These are phyloP conservation scores for Tetrahymena elliotti DNA, from an alignment of 73 alveolate genomes.

Conservation along the genomic window DNA sequence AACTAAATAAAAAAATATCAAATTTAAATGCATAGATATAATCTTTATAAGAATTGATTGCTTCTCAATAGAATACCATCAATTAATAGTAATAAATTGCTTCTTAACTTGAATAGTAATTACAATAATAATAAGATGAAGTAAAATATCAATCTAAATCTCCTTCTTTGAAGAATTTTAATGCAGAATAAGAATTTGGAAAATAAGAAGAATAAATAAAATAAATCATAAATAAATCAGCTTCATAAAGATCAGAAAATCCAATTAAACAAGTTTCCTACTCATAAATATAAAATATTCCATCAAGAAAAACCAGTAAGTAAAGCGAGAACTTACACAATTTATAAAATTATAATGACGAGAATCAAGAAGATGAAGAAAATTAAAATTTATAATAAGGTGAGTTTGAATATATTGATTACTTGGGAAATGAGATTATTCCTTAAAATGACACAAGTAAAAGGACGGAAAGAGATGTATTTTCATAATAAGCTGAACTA, in stretches of 20 bases:
- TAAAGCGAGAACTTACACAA: background rate
- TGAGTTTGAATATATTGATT: background rate
- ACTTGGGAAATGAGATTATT: background rate
- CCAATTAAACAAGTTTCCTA: background rate
- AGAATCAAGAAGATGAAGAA: background rate
- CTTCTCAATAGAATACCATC: background rate
- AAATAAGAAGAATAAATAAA: background rate
- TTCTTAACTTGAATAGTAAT: background rate
- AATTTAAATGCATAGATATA: background rate
- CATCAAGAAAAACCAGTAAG: background rate
- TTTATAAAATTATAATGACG: background rate
- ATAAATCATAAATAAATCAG: background rate
- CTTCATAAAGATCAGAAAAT: background rate
- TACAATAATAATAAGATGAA: no score
- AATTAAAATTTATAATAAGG: background rate
- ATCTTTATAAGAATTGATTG: background rate
- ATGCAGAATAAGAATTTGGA: background rate
- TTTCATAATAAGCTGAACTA: background rate
- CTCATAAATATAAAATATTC: background rate
- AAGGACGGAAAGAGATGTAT: background rate
- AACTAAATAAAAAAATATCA: background rate
- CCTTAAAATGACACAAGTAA: background rate
- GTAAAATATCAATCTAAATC: background rate
- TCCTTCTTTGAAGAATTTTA: background rate
- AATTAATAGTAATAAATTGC: background rate